Conservation (phyloP, 2,329 filamentous ascomycete genomes). For the Stromatinia cepivora region DNA sequence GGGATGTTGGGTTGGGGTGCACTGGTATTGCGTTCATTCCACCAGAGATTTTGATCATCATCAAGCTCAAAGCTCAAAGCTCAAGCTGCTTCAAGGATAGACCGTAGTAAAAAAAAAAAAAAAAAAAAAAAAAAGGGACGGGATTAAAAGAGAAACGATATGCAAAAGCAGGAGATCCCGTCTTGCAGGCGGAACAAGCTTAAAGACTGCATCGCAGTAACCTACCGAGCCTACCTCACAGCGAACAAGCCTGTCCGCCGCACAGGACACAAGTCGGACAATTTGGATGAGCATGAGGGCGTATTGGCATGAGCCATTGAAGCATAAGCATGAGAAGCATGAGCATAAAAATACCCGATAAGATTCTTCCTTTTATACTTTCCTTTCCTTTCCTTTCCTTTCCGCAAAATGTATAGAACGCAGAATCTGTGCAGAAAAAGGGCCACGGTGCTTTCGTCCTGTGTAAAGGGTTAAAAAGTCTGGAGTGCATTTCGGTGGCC, state of each 20-base stretch:
- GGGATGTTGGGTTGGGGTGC: neutral
- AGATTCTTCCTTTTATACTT: neutral
- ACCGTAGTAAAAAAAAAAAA: neutral
- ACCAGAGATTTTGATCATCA: neutral
- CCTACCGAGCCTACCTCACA: neutral
- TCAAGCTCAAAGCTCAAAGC: neutral
- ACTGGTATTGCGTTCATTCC: neutral
- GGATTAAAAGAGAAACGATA: slow-evolving; percentile 15
- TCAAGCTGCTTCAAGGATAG: neutral
- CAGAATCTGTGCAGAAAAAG: neutral
- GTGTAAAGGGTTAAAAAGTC: slow-evolving; percentile 2
- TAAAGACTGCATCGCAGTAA: slow-evolving; percentile 19
- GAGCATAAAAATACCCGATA: slow-evolving; percentile 4
- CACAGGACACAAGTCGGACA: slow-evolving; percentile 21
- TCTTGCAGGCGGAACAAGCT: slow-evolving; percentile 19
- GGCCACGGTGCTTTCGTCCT: neutral
- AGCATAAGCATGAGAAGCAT: neutral
- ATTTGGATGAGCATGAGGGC: slow-evolving; percentile 7
- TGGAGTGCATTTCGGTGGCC: slow-evolving; percentile 14
- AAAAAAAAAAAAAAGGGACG: neutral
- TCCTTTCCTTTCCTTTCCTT: neutral
- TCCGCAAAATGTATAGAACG: neutral
- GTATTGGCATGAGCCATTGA: neutral
- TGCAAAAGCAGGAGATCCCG: slow-evolving; percentile 25
- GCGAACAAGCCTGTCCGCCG: slow-evolving; percentile 9